These are phyloP conservation scores for Phaeodactylum tricornutum DNA, from an alignment of 108 stramenopile genomes.

Conservation along the genomic window DNA sequence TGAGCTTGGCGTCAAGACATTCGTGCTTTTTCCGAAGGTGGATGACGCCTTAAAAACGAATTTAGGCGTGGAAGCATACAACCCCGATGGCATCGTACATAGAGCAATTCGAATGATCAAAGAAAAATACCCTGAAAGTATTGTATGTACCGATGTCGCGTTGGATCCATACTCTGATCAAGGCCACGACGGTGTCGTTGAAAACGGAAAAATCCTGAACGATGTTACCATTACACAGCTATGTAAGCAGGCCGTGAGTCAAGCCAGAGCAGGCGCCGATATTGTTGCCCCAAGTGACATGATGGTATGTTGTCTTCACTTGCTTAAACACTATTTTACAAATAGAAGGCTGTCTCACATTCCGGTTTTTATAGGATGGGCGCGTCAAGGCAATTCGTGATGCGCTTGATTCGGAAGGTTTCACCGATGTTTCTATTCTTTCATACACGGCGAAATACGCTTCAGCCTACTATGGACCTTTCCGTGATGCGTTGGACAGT, in stretches of 20 bases:
- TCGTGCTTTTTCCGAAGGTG: constrained; percentile 94
- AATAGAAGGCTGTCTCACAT: too few relatives aligned
- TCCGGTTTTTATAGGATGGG: constrained; percentile 74
- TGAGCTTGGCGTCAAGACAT: constrained; percentile 81
- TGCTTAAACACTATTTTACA: too few relatives aligned
- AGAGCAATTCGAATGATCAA: constrained; percentile 94
- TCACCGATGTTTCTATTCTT: constrained; percentile 95
- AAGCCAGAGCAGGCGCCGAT: constrained; percentile 94
- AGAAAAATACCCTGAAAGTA: constrained; percentile 76
- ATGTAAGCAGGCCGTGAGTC: constrained; percentile 93
- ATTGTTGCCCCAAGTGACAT: constrained; percentile 95
- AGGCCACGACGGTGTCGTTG: constrained; percentile 97
- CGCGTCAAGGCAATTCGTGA: constrained; percentile 96
- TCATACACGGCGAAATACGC: constrained; percentile 99
- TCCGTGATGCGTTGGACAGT: constrained; percentile 97
- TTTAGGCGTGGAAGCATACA: constrained; percentile 92
- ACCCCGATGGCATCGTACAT: constrained; percentile 92
- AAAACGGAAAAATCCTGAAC: constrained; percentile 93
- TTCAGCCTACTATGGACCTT: constrained; percentile 98
- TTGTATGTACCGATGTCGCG: constrained; percentile 94
- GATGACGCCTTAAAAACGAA: constrained; percentile 93
- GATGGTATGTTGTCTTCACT: constrained; percentile 72
- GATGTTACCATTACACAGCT: constrained; percentile 96
- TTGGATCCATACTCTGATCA: constrained; percentile 97
- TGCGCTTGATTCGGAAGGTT: constrained; percentile 96